These are phyloP conservation scores for Sporormia fimetaria DNA, from an alignment of 495 filamentous ascomycete genomes.

Conservation along the genomic window DNA sequence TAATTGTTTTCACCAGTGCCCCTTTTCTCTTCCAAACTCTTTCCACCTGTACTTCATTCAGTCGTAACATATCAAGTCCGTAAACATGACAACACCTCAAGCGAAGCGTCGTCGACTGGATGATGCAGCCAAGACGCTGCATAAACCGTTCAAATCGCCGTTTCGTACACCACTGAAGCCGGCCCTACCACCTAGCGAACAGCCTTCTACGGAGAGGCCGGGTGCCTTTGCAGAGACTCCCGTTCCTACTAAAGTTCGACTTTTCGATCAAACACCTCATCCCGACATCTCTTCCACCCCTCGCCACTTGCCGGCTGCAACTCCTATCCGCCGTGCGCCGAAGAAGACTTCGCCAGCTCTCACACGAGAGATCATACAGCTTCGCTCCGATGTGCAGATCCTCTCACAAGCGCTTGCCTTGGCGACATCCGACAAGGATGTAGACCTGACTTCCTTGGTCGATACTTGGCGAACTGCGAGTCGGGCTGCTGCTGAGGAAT, in stretches of 20 bases:
- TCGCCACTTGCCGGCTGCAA: not conserved
- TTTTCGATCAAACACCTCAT: not conserved
- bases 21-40: too few species aligned
- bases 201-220: conserved; percentile 5
- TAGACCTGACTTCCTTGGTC: conserved; percentile 40
- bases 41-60: too few species aligned
- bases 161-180: conserved; percentile 51
- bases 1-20: too few species aligned
- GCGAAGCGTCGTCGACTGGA: conserved; percentile 49
- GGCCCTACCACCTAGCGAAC: conserved; percentile 4
- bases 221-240: not conserved
- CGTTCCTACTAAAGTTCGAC: not conserved
- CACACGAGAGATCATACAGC: conserved; percentile 11
- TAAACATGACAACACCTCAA: conserved; percentile 24
- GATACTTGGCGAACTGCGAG: conserved; percentile 36
- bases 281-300: not conserved
- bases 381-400: conserved; percentile 21
- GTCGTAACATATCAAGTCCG: too few species aligned
- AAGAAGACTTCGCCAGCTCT: conserved; percentile 5
- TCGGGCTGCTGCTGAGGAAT: conserved; percentile 38
- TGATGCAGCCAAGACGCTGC: conserved; percentile 39
- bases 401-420: conserved; percentile 42
- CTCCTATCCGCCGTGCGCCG: not conserved
- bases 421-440: conserved; percentile 37
- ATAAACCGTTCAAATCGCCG: conserved; percentile 60